Percentiles rank a stretch among this genome's conserved stretches.
Conservation (phyloP, 2,329 filamentous ascomycete species). For the Pyrenophora graminea region DNA sequence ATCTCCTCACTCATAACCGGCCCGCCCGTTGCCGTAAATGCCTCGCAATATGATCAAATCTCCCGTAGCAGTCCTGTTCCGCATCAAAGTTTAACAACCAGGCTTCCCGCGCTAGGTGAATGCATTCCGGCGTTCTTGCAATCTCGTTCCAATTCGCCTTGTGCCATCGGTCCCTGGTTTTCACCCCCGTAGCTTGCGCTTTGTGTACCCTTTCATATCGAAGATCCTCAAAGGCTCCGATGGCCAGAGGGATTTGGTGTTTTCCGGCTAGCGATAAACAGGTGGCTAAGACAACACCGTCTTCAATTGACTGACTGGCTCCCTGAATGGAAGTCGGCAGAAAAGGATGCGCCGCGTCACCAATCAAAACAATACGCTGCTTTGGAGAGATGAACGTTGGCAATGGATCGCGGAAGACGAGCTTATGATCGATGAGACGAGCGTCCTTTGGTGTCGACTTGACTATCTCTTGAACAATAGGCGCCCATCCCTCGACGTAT, state of each 20-base stretch:
- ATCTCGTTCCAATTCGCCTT: conserved; percentile 38
- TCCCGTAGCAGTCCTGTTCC: conserved; percentile 38
- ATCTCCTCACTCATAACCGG: conserved; percentile 13
- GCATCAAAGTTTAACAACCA: conserved; percentile 41
- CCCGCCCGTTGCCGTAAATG: conserved; percentile 14
- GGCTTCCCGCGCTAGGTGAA: conserved; percentile 35
- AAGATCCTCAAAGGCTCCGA: conserved; percentile 41
- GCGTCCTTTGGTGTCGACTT: conserved; percentile 39
- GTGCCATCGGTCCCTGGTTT: conserved; percentile 38
- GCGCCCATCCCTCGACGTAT: conserved; percentile 39
- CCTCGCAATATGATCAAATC: conserved; percentile 27
- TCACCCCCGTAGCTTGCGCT: conserved; percentile 36
- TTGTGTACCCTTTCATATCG: conserved; percentile 36
- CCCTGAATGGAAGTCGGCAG: conserved; percentile 59
- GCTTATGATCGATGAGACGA: conserved; percentile 57
- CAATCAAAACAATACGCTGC: conserved; percentile 55
- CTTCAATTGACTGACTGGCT: conserved; percentile 60
- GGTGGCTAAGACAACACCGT: conserved; percentile 41
- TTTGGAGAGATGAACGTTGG: conserved; percentile 57
- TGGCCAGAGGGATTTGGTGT: conserved; percentile 26
- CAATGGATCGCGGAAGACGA: conserved; percentile 59
- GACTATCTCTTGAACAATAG: conserved; percentile 39
- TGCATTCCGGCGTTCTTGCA: conserved; percentile 31
- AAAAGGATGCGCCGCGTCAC: conserved; percentile 59
- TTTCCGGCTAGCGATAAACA: conserved; percentile 35